These are phyloP conservation scores for Adansonia madagascariensis DNA, from an alignment of 441 rosid species.

Conservation along the genomic window DNA sequence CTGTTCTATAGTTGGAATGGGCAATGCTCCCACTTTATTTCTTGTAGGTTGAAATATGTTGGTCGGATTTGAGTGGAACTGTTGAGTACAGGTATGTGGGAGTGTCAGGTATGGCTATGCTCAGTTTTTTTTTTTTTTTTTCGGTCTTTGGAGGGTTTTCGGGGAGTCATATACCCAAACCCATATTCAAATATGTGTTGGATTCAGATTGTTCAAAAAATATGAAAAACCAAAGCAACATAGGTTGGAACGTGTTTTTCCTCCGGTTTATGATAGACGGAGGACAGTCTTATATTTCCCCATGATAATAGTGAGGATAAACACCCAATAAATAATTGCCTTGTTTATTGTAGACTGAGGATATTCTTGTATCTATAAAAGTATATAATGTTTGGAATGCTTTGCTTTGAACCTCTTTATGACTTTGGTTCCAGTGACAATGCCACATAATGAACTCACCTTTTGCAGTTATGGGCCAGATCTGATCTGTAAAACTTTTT, in stretches of 20 bases:
- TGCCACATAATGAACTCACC: neutral
- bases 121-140: too few species aligned
- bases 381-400: neutral
- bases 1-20: neutral
- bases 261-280: neutral
- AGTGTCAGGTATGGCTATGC: too few species aligned
- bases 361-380: neutral
- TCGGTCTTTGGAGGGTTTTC: too few species aligned
- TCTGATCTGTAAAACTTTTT: neutral
- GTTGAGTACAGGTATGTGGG: too few species aligned
- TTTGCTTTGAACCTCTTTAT: constrained; percentile 15
- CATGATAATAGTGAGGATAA: neutral
- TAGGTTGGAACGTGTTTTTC: neutral
- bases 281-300: neutral
- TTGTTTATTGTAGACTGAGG: constrained; percentile 5
- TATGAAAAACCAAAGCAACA: too few species aligned
- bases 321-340: constrained; percentile 6
- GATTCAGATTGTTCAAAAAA: too few species aligned
- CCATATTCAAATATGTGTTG: too few species aligned
- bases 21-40: neutral
- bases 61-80: too few species aligned
- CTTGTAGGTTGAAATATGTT: neutral
- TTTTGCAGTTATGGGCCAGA: neutral
- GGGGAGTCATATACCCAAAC: too few species aligned
- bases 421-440: constrained; percentile 1